Base-by-base conservation (phyloP, 2,329 filamentous ascomycete genomes). In the Simplicillium sp. region DNA sequence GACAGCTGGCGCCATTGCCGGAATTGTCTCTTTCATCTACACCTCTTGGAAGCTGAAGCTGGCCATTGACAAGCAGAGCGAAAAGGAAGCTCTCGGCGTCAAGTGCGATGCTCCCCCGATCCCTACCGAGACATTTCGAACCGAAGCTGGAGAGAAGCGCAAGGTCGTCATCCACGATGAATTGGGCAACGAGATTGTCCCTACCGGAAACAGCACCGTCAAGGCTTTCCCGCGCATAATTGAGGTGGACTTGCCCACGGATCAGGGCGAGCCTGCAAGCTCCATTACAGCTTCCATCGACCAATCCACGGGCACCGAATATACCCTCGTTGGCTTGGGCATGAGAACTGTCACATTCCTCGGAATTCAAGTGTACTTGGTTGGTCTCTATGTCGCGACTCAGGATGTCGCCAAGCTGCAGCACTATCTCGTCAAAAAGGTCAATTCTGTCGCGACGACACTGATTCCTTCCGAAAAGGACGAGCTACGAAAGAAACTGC, bases 271-370 rank as follows among this genome's bases (percentile, higher is more conserved):
- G 29, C 16, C 41, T 12, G 41, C 44, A 8, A 48, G 59, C 12
- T 61, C 63, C n/a, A 58, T 61, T 37, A 56, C 59, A 8, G 54
- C 59, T n/a, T 62, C 62, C 35, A 48, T 64, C 42, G 51, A 50
- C 13, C 49, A 67, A 39, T 60, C 65, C 37, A 55, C 65, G 44
- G 71, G 61, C 46, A 76, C 60, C 53, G 84, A 95, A 53, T 97
- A 96, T 60, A 89, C 87, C 16, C 73, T 97, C 0, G 75, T 97
- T 7, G 92, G 92, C 0, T 66, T 96, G 5, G 92, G 92, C 14
- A 82, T 94, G 47, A 78, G 92, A 41, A 88, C 84, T 1, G 92
- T 98, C 28, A 94, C 85, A 17, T 95, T 97, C 60, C 66, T 97
- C 35, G 70, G 77, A 37, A 87, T 98, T 35, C 82, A 95, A 59